A percentile compares a stretch with the other conserved stretches of the same genome.
Evolutionary conservation across 2,329 filamentous ascomycete species (phyloP).

Genomic region (Ascochyta rabiei): DNA sequence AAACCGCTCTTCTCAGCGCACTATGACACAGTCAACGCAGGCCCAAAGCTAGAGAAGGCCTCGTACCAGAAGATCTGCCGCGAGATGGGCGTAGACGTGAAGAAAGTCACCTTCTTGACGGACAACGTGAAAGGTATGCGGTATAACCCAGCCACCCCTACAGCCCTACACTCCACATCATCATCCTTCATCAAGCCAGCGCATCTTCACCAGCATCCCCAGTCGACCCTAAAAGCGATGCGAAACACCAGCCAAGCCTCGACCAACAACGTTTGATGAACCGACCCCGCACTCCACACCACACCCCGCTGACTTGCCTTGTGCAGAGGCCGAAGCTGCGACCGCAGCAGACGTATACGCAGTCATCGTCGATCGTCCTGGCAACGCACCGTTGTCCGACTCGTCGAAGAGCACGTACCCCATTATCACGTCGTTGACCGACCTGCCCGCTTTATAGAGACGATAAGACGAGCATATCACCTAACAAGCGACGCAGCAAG

Average conservation of each 20-base stretch:
- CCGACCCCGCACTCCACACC: slow-evolving; percentile 17
- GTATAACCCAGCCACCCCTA: slow-evolving; percentile 16
- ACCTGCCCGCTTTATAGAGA: slow-evolving; percentile 35
- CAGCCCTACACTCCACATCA: slow-evolving; percentile 12
- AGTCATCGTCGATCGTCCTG: slow-evolving; percentile 63
- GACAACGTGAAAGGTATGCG: slow-evolving; percentile 69
- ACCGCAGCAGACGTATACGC: slow-evolving; percentile 51
- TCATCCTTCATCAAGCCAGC: background rate
- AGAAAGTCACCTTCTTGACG: slow-evolving; percentile 76
- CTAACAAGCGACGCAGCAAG: too few species aligned
- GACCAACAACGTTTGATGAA: slow-evolving; percentile 11
- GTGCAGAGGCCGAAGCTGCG: slow-evolving; percentile 53
- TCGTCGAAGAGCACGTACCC: slow-evolving; percentile 28
- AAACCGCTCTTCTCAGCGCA: slow-evolving; percentile 46
- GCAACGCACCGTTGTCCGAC: slow-evolving; percentile 66
- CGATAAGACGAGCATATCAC: too few species aligned
- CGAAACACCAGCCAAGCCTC: slow-evolving; percentile 19
- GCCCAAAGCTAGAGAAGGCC: slow-evolving; percentile 68
- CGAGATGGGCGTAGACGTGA: slow-evolving; percentile 40
- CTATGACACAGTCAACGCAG: slow-evolving; percentile 83
- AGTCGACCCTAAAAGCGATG: background rate
- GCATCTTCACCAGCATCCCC: slow-evolving; percentile 5
- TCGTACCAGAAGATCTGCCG: slow-evolving; percentile 72
- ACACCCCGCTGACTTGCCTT: slow-evolving; percentile 22
- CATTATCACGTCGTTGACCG: slow-evolving; percentile 43